Evolutionary conservation across 345 rosid genomes (phyloP), one percentile per base, ranked within the genome.

Genomic region (Abelmoschus esculentus): DNA sequence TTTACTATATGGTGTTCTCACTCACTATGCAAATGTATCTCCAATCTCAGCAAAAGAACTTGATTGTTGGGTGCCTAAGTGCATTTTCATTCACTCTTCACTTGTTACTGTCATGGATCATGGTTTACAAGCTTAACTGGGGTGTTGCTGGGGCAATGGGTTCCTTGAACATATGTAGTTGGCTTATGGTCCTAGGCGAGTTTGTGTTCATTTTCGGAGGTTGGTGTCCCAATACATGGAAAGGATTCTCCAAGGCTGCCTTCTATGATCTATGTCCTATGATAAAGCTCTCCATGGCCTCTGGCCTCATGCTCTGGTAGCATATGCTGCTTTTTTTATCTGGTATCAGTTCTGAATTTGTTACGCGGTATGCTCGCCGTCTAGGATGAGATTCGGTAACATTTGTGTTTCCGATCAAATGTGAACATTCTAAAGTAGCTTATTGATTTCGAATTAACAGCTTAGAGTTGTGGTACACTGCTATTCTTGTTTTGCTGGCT

Each of bases 381-480:
- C 44, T 40, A 40, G 44, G 44, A 40, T 2, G 44, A 40, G 44
- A 8, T 40, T 40, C 11, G 11, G 10, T 40, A 40, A 9, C 44
- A 40, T 7, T 7, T 40, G 44, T 40, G 44, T 40, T 40, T 36
- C 40, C 40, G 40, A 36, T 36, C 6, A 36, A 36, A 36, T 36
- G 40, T 36, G 40, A 36, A 36, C 40, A 36, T 36, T 36, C 40
- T 36, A 36, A 36, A 6, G 40, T 40, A 40, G 11, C 44, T 15
- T 7, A 15, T 15, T 49, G 54, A 0, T 49, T 49, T 15, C 7
- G 11, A 55, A 55, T 66, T 47, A 28, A 58, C 54, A 92, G 98
- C 82, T 82, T 92, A 49, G 96, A 90, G 77, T 61, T 88, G 3
- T 92, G 98, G 98, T 92, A 90, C 81, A 57, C 61, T 78, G 77